Evolutionary conservation across 2,329 filamentous ascomycete genomes (phyloP), one percentile per base, ranked within the genome.

Genomic region (Endothia cerciana): DNA sequence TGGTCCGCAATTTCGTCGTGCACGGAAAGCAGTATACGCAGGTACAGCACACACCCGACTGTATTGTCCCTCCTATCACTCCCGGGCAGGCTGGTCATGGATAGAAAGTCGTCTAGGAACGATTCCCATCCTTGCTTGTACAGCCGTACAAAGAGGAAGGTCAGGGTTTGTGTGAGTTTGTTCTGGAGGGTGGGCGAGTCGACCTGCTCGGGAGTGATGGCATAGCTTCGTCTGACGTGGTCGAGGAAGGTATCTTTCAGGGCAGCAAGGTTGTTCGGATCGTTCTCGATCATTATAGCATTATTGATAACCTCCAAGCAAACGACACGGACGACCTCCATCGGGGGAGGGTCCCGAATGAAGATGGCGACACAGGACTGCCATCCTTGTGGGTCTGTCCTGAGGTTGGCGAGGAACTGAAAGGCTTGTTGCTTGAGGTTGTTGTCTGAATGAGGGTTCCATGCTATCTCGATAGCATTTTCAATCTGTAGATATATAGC

Each of bases 1-100:
- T 95, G 89, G 79, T 99, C 95, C 69, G 94, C 95, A 73, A 99
- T 97, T 78, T 99, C 95, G 73, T 99, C 95, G 74, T 99, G 95
- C 57, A 99, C 90, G 41, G 94, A 95, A 70, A 90, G 87, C 57
- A 98, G 85, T 69, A 97, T 88, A 61, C 94, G 91, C 64, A 99
- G 85, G 79, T 97, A 98, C 72, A 99, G 87, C 41, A 94, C 82
- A 58, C 95, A 91, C 3, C 92, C 94, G 1, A 85, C 77, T 45
- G 88, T 79, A 74, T 97, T 97, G 74, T 93, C 88, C 69, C 83
- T 85, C 53, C 79, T 78, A 60, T 83, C 81, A 70, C 86, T 87
- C 69, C 87, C 85, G 30, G 85, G 81, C 36, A 84, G 79, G 67
- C 85, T 86, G 7, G 94, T 93, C 71, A 99, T 79, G 65, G 85